Conservation (phyloP, 495 filamentous ascomycete genomes). For the Xylaria intraflava region DNA sequence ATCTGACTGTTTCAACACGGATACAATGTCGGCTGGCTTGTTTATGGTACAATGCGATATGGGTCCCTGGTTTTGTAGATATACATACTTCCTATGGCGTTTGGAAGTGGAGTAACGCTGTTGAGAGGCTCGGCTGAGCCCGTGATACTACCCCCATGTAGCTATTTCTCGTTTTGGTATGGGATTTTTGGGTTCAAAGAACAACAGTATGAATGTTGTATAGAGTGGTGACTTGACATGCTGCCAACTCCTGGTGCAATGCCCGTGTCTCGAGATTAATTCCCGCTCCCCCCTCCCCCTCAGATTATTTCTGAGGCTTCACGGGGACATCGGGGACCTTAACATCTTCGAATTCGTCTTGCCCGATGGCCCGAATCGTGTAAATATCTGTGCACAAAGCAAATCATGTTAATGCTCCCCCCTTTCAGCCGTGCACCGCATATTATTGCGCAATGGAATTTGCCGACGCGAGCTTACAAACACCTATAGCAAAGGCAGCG, state of each 20-base stretch:
- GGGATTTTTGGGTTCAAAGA: neutral
- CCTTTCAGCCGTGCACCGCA: neutral
- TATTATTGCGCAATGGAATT: neutral
- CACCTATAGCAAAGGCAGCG: slow-evolving; percentile 59
- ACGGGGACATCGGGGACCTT: slow-evolving; percentile 66
- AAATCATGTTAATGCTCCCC: slow-evolving; percentile 5
- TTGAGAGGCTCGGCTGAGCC: slow-evolving; percentile 10
- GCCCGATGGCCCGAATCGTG: slow-evolving; percentile 81
- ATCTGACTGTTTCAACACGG: slow-evolving; percentile 1
- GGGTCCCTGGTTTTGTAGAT: slow-evolving; percentile 13
- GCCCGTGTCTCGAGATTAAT: neutral
- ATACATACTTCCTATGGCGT: slow-evolving; percentile 18
- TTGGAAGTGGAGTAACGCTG: slow-evolving; percentile 5
- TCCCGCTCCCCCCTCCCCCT: slow-evolving; percentile 1
- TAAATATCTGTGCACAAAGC: slow-evolving; percentile 59
- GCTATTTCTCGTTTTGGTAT: neutral
- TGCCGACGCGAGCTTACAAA: slow-evolving; percentile 60
- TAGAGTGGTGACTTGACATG: neutral
- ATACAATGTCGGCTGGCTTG: slow-evolving; percentile 4
- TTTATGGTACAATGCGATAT: slow-evolving; percentile 8
- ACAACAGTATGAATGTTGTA: neutral
- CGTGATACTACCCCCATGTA: slow-evolving; percentile 21
- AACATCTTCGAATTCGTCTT: slow-evolving; percentile 98
- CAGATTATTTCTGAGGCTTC: slow-evolving; percentile 34
- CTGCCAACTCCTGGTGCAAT: too few relatives aligned